phyloP scores from a whole-genome alignment of 139 green algal genomes.

The Chlamydomonas applanata region DNA sequence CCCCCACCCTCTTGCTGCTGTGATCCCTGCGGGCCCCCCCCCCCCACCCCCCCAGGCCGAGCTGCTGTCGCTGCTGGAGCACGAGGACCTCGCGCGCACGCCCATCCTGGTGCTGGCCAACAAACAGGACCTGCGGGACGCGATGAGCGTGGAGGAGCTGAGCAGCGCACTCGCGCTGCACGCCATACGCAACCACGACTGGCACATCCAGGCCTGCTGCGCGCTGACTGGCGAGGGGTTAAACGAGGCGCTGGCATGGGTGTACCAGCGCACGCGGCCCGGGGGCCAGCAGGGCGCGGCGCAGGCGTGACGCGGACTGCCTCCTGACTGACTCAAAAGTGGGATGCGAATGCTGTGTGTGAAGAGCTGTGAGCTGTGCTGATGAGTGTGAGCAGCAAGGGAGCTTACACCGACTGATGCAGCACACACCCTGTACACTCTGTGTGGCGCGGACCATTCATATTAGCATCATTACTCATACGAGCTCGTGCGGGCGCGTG shows the following conservation, averaged over 20 bases:
- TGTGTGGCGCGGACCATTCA: no score
- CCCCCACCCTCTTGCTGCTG: not conserved
- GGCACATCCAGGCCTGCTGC: slow-evolving; percentile 60
- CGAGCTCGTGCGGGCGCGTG: no score
- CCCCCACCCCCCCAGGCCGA: slow-evolving; percentile 58
- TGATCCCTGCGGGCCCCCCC: not conserved
- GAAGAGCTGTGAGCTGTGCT: no score
- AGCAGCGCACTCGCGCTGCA: slow-evolving; percentile 58
- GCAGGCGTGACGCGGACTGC: not conserved
- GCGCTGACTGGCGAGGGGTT: slow-evolving; percentile 68
- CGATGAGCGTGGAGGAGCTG: slow-evolving; percentile 75
- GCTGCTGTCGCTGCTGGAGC: slow-evolving; percentile 69
- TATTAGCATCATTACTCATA: no score
- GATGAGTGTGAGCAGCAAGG: no score
- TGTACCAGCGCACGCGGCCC: slow-evolving; percentile 60
- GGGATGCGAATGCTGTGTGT: no score
- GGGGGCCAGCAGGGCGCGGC: slow-evolving; percentile 16
- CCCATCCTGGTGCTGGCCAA: slow-evolving; percentile 86
- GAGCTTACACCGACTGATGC: no score
- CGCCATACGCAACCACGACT: slow-evolving; percentile 39
- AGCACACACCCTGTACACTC: no score
- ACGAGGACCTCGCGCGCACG: slow-evolving; percentile 63
- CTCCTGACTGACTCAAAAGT: no score
- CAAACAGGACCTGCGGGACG: slow-evolving; percentile 73
- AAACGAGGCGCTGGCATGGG: slow-evolving; percentile 71